A percentile compares a stretch with the other conserved stretches of the same genome.
These are phyloP conservation scores for Pseudogymnoascus verrucosus DNA, from an alignment of 2,329 filamentous ascomycete genomes.

Conservation along the genomic window DNA sequence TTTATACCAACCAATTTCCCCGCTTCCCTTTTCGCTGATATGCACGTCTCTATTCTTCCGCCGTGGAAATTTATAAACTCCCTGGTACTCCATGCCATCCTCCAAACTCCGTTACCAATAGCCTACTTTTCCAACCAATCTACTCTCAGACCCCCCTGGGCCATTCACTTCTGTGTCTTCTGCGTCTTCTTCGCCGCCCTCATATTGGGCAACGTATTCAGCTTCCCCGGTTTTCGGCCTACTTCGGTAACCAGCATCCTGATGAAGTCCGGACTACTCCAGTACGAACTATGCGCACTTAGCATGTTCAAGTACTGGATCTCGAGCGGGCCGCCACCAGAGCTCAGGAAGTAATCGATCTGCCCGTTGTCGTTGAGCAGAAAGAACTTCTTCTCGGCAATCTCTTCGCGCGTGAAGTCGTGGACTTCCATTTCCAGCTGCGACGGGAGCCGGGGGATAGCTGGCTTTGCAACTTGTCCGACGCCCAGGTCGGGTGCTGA, in stretches of 20 bases:
- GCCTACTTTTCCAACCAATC: neutral
- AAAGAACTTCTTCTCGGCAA: slow-evolving; percentile 81
- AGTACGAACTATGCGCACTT: slow-evolving; percentile 90
- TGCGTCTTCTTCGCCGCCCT: slow-evolving; percentile 43
- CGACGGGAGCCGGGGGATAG: slow-evolving; percentile 44
- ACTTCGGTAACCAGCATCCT: slow-evolving; percentile 83
- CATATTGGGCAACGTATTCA: slow-evolving; percentile 49
- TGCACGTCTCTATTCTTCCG: neutral
- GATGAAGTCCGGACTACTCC: slow-evolving; percentile 81
- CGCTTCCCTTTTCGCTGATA: neutral
- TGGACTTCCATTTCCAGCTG: slow-evolving; percentile 91
- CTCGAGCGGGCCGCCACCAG: slow-evolving; percentile 78
- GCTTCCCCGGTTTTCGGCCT: slow-evolving; percentile 62
- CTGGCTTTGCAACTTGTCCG: slow-evolving; percentile 24
- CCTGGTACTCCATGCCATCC: neutral
- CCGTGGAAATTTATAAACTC: neutral
- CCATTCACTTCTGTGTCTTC: neutral
- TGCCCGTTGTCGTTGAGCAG: slow-evolving; percentile 94
- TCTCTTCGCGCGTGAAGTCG: slow-evolving; percentile 85
- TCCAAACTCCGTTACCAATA: neutral
- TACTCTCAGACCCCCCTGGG: neutral
- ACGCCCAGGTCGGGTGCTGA: slow-evolving; percentile 31
- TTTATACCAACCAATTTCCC: neutral
- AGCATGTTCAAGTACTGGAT: slow-evolving; percentile 98
- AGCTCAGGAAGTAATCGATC: slow-evolving; percentile 81